Evolutionary conservation across 306 rosid species (phyloP).

Genomic region (Potentilla sterilis): DNA sequence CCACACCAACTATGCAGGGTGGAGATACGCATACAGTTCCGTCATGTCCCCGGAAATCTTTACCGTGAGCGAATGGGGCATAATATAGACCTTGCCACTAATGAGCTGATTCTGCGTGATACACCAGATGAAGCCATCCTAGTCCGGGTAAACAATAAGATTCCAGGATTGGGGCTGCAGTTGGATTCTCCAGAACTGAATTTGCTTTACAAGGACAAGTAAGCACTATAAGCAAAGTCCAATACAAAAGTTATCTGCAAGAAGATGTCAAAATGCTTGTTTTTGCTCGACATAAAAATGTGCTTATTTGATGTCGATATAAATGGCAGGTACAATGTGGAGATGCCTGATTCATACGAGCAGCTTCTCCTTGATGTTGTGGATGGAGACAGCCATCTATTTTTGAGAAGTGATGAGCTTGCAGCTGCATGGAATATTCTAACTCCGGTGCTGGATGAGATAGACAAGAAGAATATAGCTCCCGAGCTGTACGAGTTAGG

Average conservation of each 20-base stretch:
- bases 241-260: conserved; percentile 7
- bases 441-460: conserved; percentile 66
- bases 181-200: conserved; percentile 87
- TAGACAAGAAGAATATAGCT: conserved; percentile 54
- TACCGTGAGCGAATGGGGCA: conserved; percentile 63
- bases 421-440: conserved; percentile 84
- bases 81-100: conserved; percentile 55
- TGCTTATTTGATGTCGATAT: neutral
- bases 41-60: conserved; percentile 71
- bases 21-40: conserved; percentile 90
- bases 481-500: conserved; percentile 80
- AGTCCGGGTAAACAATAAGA: conserved; percentile 79
- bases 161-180: conserved; percentile 87
- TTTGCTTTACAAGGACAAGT: conserved; percentile 85
- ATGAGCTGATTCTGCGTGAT: conserved; percentile 89
- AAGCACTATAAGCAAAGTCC: conserved; percentile 33
- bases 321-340: conserved; percentile 62
- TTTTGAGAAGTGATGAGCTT: conserved; percentile 81
- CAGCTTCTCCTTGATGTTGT: conserved; percentile 87
- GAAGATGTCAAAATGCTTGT: conserved; percentile 5
- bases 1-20: conserved; percentile 55
- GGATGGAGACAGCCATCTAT: conserved; percentile 80
- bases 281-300: neutral
- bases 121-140: conserved; percentile 85
- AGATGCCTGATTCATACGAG: conserved; percentile 86